phyloP scores from a whole-genome alignment of 2,329 filamentous ascomycete species.

The Cercospora sp. region DNA sequence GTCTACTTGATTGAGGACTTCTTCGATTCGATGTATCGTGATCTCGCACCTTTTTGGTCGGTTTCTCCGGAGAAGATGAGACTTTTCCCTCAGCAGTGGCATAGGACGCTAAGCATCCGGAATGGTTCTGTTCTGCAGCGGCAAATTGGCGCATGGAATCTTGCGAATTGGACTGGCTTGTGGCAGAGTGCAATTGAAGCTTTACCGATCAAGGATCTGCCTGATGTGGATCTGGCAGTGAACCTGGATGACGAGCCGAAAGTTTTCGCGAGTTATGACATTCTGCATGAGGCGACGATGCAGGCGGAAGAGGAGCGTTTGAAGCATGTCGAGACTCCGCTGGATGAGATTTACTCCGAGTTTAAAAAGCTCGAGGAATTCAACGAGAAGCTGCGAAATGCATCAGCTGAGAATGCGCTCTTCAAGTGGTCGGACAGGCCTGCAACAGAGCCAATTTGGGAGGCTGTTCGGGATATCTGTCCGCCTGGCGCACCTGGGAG shows the following conservation, averaged over 20 bases:
- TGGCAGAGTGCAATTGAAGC: not conserved
- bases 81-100: slow-evolving; percentile 4
- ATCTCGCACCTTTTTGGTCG: slow-evolving; percentile 50
- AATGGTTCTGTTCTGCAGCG: not conserved
- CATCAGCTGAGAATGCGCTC: not conserved
- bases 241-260: slow-evolving; percentile 46
- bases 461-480: not conserved
- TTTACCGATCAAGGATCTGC: not conserved
- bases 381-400: not conserved
- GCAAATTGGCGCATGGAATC: not conserved
- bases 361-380: not conserved
- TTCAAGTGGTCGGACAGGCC: not conserved
- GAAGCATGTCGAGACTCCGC: not conserved
- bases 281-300: not conserved
- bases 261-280: slow-evolving; percentile 43
- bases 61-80: slow-evolving; percentile 42
- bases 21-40: slow-evolving; percentile 51
- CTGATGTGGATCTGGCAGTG: slow-evolving; percentile 37
- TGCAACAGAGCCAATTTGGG: not conserved
- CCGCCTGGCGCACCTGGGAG: not conserved
- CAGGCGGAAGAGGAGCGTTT: not conserved
- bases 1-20: slow-evolving; percentile 47
- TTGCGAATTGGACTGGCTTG: not conserved
- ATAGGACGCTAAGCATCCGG: not conserved
- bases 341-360: not conserved